Conservation (phyloP, 225 moss, liverwort and hornwort species). For the Straminergon stramineum region DNA sequence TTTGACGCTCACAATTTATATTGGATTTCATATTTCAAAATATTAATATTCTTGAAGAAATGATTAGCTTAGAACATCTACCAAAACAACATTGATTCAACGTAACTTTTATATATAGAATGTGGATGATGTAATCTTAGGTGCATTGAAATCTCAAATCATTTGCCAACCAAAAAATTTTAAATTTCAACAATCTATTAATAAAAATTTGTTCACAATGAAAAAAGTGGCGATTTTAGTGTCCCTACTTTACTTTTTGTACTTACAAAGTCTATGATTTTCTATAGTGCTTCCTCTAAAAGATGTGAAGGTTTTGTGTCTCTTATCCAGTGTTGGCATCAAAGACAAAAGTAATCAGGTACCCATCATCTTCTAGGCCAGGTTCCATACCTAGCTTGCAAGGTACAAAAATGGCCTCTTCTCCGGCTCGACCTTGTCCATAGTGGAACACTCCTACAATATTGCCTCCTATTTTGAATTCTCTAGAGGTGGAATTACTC, state of each 20-base stretch:
- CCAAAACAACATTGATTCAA: background rate
- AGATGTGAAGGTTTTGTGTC: background rate
- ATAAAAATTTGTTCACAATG: background rate
- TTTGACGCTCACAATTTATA: too few relatives aligned
- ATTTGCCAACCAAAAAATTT: background rate
- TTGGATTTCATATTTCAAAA: too few relatives aligned
- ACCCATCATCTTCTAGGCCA: slow-evolving; percentile 53
- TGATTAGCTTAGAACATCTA: background rate
- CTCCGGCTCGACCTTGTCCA: too few relatives aligned
- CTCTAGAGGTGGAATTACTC: background rate
- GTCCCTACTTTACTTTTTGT: rapidly evolving
- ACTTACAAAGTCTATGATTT: background rate
- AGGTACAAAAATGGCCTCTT: slow-evolving; percentile 43
- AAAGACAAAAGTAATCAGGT: background rate
- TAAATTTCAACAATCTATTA: background rate
- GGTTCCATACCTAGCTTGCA: background rate
- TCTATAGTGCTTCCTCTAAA: rapidly evolving
- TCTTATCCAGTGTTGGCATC: background rate
- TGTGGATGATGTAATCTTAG: background rate
- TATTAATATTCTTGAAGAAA: background rate
- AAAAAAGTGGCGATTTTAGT: rapidly evolving
- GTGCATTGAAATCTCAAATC: background rate
- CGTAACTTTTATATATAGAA: background rate
- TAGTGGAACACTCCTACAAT: background rate
- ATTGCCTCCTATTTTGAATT: background rate